These are phyloP conservation scores for Begonia masoniana DNA, from an alignment of 306 rosid genomes.

Conservation along the genomic window DNA sequence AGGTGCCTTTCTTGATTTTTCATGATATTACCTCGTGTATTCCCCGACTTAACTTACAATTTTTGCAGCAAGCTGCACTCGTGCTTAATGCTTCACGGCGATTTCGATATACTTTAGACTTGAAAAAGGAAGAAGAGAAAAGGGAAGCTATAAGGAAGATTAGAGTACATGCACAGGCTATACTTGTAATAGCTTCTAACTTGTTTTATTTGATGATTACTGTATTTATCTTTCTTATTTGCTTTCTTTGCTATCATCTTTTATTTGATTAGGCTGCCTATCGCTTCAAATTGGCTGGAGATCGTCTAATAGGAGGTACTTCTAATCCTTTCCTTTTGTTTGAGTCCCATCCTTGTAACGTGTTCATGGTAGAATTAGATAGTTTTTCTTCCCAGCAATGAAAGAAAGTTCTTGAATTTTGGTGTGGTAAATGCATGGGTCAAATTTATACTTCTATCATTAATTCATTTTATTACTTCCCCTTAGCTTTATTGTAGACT, in stretches of 20 bases:
- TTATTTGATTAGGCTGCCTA: conserved; percentile 61
- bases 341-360: background rate
- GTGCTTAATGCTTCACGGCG: conserved; percentile 99
- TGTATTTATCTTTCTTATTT: background rate
- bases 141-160: conserved; percentile 49
- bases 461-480: too few species aligned
- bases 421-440: too few species aligned
- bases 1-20: too few species aligned
- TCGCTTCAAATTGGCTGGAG: conserved; percentile 44
- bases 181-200: conserved; percentile 38
- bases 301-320: conserved; percentile 52
- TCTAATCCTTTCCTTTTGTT: conserved; percentile 5
- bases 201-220: conserved; percentile 1
- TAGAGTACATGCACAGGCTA: conserved; percentile 77
- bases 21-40: too few species aligned
- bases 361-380: background rate
- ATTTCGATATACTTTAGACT: conserved; percentile 94
- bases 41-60: too few species aligned
- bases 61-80: conserved; percentile 85
- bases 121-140: conserved; percentile 87
- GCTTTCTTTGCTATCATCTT: conserved; percentile 14
- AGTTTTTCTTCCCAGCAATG: too few species aligned
- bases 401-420: too few species aligned
- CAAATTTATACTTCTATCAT: too few species aligned
- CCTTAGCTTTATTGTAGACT: too few species aligned